These are phyloP conservation scores for Fusarium sp. DNA, from an alignment of 2,329 filamentous ascomycete genomes.

Conservation along the genomic window DNA sequence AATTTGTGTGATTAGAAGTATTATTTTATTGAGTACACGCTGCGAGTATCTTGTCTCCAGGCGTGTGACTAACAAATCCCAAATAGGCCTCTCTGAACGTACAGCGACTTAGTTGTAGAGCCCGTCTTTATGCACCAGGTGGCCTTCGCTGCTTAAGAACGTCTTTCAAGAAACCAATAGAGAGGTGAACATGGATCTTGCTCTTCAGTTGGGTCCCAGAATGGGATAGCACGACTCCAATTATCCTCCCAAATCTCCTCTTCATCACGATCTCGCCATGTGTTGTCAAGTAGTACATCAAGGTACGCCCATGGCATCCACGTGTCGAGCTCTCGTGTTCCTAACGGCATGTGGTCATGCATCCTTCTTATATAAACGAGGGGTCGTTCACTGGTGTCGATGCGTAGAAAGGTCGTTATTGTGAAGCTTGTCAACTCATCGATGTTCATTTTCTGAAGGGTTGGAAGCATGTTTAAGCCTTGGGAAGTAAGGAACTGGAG, in stretches of 20 bases:
- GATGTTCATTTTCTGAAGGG: not conserved
- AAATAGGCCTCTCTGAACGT: too few relatives aligned
- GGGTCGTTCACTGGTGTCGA: not conserved
- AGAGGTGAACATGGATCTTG: not conserved
- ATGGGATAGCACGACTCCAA: not conserved
- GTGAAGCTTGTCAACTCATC: not conserved
- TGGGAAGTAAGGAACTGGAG: not conserved
- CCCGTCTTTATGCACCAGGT: too few relatives aligned
- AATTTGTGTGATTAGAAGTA: too few relatives aligned
- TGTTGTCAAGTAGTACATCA: too few relatives aligned
- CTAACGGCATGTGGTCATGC: not conserved
- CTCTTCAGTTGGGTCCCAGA: not conserved
- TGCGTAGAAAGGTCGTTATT: not conserved
- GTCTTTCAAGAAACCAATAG: too few relatives aligned
- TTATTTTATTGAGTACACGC: too few relatives aligned
- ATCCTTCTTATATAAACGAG: too few relatives aligned
- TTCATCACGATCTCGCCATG: accelerated
- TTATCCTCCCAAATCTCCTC: not conserved
- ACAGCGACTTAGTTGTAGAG: too few relatives aligned
- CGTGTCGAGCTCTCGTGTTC: too few relatives aligned
- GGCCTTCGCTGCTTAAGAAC: too few relatives aligned
- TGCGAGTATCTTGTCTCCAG: too few relatives aligned
- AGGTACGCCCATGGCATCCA: not conserved
- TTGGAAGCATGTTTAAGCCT: not conserved
- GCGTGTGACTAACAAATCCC: too few relatives aligned